These are phyloP conservation scores for Wallacemonas rigidus DNA, from an alignment of 208 protist genomes.

Conservation along the genomic window DNA sequence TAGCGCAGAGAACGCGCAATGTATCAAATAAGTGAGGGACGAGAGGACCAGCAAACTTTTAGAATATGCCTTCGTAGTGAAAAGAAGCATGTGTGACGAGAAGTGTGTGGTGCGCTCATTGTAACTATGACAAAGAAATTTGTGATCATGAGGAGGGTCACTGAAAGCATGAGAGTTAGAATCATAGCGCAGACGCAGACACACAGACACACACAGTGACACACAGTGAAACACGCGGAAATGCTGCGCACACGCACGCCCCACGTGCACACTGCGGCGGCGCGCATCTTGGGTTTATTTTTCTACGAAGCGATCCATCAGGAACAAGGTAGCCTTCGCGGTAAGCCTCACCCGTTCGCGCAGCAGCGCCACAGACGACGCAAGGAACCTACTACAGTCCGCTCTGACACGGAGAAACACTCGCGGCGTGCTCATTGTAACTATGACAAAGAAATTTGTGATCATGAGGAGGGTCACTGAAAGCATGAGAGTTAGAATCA, in stretches of 20 bases:
- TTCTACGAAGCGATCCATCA: constrained; percentile 60
- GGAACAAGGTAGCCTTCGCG: constrained; percentile 43
- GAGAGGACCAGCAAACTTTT: too few species aligned
- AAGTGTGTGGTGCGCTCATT: constrained; percentile 24
- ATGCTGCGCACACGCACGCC: background rate
- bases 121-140: constrained; percentile 49
- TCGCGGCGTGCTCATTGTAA: constrained; percentile 33
- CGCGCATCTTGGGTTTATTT: constrained; percentile 50
- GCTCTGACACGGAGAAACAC: too few species aligned
- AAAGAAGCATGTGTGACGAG: background rate
- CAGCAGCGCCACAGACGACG: background rate
- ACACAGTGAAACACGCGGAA: background rate
- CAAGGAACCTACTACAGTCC: background rate
- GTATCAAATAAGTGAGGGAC: too few species aligned
- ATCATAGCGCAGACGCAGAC: constrained; percentile 19
- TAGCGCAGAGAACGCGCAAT: too few species aligned
- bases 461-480: constrained; percentile 30
- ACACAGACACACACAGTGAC: background rate
- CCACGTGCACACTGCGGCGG: background rate
- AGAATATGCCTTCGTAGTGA: too few species aligned
- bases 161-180: constrained; percentile 31
- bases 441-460: constrained; percentile 43
- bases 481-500: constrained; percentile 36
- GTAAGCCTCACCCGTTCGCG: constrained; percentile 47
- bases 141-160: constrained; percentile 32